These are phyloP conservation scores for Agaricus sinodeliciosus DNA, from an alignment of 768 basidiomycete genomes.

Conservation along the genomic window DNA sequence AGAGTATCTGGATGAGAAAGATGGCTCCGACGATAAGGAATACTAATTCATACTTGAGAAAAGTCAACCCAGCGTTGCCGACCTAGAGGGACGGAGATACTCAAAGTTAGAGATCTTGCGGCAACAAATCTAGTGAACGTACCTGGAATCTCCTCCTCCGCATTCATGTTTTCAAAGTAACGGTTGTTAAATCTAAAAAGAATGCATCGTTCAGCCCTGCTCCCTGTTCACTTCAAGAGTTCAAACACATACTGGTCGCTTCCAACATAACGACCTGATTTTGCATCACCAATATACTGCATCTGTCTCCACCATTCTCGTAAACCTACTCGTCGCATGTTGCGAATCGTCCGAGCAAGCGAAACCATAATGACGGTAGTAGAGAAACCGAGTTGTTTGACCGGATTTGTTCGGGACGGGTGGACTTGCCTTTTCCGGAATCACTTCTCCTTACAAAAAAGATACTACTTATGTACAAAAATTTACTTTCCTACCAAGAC, in stretches of 20 bases:
- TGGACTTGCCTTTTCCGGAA: constrained; percentile 1
- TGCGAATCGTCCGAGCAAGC: constrained; percentile 68
- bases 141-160: constrained; percentile 87
- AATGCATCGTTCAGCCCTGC: background rate
- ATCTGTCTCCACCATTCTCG: constrained; percentile 87
- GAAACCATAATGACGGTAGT: constrained; percentile 51
- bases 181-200: constrained; percentile 81
- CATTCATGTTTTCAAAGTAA: constrained; percentile 89
- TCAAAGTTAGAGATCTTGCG: background rate
- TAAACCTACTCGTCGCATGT: constrained; percentile 66
- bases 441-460: background rate
- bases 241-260: constrained; percentile 67
- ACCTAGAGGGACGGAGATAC: constrained; percentile 35
- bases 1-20: constrained; percentile 1
- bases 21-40: background rate
- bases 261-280: constrained; percentile 72
- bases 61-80: constrained; percentile 97
- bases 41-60: constrained; percentile 55
- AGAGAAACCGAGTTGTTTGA: constrained; percentile 20
- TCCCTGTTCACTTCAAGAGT: constrained; percentile 4
- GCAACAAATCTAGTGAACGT: constrained; percentile 15
- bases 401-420: constrained; percentile 24
- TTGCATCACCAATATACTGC: constrained; percentile 94
- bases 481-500: background rate
- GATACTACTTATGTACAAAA: constrained; percentile 6